phyloP scores from a whole-genome alignment of 2,329 filamentous ascomycete species.

The Xylaria sp. region DNA sequence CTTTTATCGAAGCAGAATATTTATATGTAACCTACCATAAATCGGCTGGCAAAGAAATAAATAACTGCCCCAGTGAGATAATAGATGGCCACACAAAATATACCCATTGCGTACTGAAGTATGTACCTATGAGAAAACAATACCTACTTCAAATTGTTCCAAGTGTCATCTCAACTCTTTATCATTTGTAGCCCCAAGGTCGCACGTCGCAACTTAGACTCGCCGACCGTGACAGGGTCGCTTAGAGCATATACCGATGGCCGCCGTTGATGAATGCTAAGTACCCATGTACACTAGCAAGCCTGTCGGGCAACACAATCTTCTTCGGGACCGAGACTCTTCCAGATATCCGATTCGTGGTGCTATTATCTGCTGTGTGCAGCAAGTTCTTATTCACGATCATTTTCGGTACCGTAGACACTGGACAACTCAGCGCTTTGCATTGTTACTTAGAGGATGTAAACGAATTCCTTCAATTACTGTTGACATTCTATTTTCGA shows the following conservation, averaged over 20 bases:
- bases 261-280: conserved; percentile 10
- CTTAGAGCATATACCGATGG: conserved; percentile 22
- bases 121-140: no score
- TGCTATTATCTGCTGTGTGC: neutral
- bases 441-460: no score
- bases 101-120: no score
- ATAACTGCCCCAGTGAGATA: no score
- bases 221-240: conserved; percentile 20
- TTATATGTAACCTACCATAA: no score
- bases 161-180: no score
- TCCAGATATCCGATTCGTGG: conserved; percentile 11
- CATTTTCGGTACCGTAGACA: neutral
- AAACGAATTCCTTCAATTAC: neutral
- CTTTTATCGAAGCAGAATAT: no score
- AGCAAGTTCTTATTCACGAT: neutral
- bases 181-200: no score
- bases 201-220: conserved; percentile 27
- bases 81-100: no score
- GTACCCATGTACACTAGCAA: neutral
- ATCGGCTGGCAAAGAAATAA: no score
- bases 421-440: neutral
- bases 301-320: conserved; percentile 8
- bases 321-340: conserved; percentile 31
- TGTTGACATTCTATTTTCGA: neutral
- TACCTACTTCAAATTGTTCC: no score